Base-by-base conservation (phyloP, 2,329 filamentous ascomycete species). In the Ceratocystis ficicola region DNA sequence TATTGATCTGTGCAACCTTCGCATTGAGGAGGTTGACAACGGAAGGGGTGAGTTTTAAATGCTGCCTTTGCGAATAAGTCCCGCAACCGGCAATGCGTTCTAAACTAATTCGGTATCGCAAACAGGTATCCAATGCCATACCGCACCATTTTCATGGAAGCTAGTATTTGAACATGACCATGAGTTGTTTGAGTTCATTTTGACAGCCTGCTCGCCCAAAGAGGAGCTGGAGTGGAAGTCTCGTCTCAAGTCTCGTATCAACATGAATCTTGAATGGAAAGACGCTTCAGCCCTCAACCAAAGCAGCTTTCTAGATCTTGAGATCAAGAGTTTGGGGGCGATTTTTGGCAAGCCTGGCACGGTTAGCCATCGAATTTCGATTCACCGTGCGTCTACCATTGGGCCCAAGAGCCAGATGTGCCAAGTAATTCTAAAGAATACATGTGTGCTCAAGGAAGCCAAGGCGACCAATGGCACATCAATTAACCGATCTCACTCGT, bases 121-220 rank as follows among this genome's bases (percentile, higher is more conserved):
- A 8, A 59, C 68, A 95, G 91, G 90, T 0, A 74, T 97, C 6
- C 90, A 93, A 78, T 96, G 91, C 71, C 87, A 94, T 69, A 89
- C 88, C 2, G 89, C 89, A 0, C 86, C 89, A 0, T 89, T 89
- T 73, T 94, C 91, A 1, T 97, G 92, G 93, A 99, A 97, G 73
- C 72, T 96, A 10, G 80, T 90, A 2, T 96, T 97, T 71, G 86
- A 94, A 73, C 83, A 84, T 69, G 81, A 87, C 66, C 83, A 88
- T 69, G 85, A 88, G 68, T 78, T 93, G 64, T 93, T 89, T 73
- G 93, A 97, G 74, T 76, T 96, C 17, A 85, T 96, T 50, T 80
- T 96, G 76, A 95, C 88, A 69, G 93, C 91, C 44, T 96, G 91
- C 71, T 93, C 88, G 1, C 79, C 84, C 0, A 84, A 82, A 50